Base-by-base conservation (phyloP, 345 rosid genomes). In the Reutealis trisperma region DNA sequence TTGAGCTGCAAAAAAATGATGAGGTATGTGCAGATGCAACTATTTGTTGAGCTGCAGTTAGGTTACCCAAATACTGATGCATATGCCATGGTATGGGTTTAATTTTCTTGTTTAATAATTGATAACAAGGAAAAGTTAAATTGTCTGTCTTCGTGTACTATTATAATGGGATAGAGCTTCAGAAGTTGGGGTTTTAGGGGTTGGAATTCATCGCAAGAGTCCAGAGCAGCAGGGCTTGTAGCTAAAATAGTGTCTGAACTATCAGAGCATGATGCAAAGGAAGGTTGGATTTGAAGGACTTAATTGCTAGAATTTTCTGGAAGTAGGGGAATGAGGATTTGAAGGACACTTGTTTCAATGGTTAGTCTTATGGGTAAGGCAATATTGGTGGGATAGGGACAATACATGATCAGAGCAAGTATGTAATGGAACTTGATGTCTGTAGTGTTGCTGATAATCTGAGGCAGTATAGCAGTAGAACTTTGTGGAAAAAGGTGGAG, bases 21-120 rank as follows among this genome's bases (percentile, higher is more conserved):
- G n/a, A n/a, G n/a, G n/a, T n/a, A 87, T 72, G 70, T 77, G 74
- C 60, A 72, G 67, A 66, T 66, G 75, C 63, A 44, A 54, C n/a
- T 73, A 62, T 71, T n/a, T n/a, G n/a, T 68, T 67, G 24, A 51
- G 57, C 70, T 47, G 74, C 12, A 37, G 21, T 75, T 67, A 44
- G 45, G 73, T 77, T 64, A 62, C 61, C 67, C 72, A 47, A 47
- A 59, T 63, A 78, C 67, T 70, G 74, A 76, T 41, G 66, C 59
- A 66, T 75, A 37, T 37, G 41, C 41, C 41, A 37, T 37, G 47
- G 13, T 11, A 30, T 47, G 45, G 52, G 16, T 2, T 8, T 37
- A 24, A 14, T 66, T 37, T 73, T 67, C 21, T 65, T 64, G 66
- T 71, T 47, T 71, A 70, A 49, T 30, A 64, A 63, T n/a, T 51